A percentile compares a stretch with the other conserved stretches of the same genome.
phyloP scores from a whole-genome alignment of 2,329 filamentous ascomycete genomes.

The Monosporascus sp. region DNA sequence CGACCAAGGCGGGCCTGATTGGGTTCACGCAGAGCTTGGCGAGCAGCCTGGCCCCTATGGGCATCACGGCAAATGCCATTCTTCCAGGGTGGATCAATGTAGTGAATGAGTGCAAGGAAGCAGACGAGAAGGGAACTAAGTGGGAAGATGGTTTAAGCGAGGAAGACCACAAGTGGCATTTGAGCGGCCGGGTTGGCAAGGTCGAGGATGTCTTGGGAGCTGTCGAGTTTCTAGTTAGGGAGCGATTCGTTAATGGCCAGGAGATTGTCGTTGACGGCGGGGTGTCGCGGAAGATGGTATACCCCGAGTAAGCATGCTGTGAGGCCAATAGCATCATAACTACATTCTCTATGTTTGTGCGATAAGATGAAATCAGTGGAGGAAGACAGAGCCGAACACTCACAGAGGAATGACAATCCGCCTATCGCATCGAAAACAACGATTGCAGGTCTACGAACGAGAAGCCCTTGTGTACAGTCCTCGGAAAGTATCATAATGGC shows the following conservation, averaged over 20 bases:
- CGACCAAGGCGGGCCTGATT: conserved; percentile 44
- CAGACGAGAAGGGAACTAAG: conserved; percentile 29
- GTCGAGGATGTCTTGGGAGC: conserved; percentile 35
- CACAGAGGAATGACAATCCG: too few species aligned
- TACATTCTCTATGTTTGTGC: too few species aligned
- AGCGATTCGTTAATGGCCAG: conserved; percentile 22
- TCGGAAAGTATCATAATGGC: too few species aligned
- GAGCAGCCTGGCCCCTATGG: conserved; percentile 35
- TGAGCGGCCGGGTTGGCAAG: conserved; percentile 42
- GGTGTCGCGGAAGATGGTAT: conserved; percentile 26
- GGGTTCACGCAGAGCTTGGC: conserved; percentile 44
- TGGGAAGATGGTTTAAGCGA: conserved; percentile 42
- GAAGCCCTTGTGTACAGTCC: too few species aligned
- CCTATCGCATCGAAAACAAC: too few species aligned
- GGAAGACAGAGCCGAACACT: too few species aligned
- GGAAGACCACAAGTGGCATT: conserved; percentile 43
- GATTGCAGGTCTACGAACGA: too few species aligned
- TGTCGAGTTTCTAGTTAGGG: conserved; percentile 21
- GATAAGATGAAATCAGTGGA: too few species aligned
- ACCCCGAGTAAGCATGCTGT: conserved; percentile 17
- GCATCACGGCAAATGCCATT: conserved; percentile 42
- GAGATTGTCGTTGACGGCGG: conserved; percentile 26
- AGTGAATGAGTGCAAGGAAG: conserved; percentile 25
- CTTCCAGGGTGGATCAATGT: conserved; percentile 49
- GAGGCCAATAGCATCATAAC: too few species aligned